Evolutionary conservation across 345 rosid genomes (phyloP), one percentile per base, ranked within the genome.

Genomic region (Dipteronia sinensis): DNA sequence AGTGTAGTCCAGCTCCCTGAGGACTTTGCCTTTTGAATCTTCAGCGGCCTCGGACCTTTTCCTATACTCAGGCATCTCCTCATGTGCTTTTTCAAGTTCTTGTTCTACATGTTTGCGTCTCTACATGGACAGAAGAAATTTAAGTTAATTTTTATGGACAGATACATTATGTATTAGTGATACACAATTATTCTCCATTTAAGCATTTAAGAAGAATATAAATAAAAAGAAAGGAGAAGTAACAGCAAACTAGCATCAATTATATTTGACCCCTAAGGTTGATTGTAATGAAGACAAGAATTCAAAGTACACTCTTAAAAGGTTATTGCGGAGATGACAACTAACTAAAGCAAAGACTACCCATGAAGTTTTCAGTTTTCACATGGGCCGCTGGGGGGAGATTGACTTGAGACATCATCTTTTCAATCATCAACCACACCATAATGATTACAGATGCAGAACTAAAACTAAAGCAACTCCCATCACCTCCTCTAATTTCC

Each of bases 1-100:
- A 31, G 92, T 86, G 82, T 80, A 83, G 86, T 93, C 96, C 64
- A 95, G 83, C 86, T 95, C 98, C 80, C 84, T 84, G 34, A 95
- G 79, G 40, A 90, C 87, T 80, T 79, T 84, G 65, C 44, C 13
- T 77, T 93, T 95, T 75, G 82, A 87, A 66, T 76, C 80, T 87
- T 93, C 99, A 13, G 95, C 90, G 3, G 70, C 76, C 82, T 89
- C 97, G 31, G 91, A 86, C 68, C 25, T 87, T 76, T 79, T 85
- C 85, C 82, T 88, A 46, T 75, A 90, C 83, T 79, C 89, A 4
- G 97, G 99, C 77, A 92, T 91, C 80, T 91, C 94, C 44, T 82
- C 84, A 51, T 90, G 92, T 19, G 89, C 78, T 82, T 88, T 89
- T 76, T 86, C 93, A 11, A 93, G 91, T 71, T 93, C 97, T 79